Evolutionary conservation across 768 basidiomycete genomes (phyloP).

Genomic region (Leccinellum albellum): DNA sequence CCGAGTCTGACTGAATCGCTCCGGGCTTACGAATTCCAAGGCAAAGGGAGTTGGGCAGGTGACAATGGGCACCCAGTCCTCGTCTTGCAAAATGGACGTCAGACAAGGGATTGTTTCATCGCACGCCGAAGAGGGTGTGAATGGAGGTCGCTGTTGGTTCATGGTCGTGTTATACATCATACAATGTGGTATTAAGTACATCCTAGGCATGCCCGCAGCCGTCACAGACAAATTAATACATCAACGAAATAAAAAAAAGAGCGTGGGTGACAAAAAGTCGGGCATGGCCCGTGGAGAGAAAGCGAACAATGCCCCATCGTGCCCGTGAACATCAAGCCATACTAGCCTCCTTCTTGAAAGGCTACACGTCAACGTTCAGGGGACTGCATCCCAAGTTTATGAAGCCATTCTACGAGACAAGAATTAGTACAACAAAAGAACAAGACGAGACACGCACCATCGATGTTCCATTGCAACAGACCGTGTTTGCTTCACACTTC

Average conservation of each 20-base stretch:
- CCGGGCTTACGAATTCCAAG: constrained; percentile 40
- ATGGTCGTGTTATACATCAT: not conserved
- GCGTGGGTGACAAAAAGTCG: constrained; percentile 20
- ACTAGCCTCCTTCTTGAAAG: constrained; percentile 2
- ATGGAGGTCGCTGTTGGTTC: constrained; percentile 17
- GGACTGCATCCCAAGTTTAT: constrained; percentile 27
- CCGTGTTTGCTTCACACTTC: constrained; percentile 14
- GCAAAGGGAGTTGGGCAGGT: constrained; percentile 42
- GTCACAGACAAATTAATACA: constrained; percentile 12
- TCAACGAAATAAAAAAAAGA: constrained; percentile 24
- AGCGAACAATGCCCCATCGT: constrained; percentile 14
- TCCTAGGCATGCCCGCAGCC: constrained; percentile 12
- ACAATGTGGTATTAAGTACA: constrained; percentile 15
- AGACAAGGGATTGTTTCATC: not conserved
- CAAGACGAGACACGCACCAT: constrained; percentile 9
- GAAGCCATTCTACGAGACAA: constrained; percentile 16
- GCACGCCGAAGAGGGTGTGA: constrained; percentile 20
- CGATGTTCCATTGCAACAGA: constrained; percentile 22
- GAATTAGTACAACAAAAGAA: too few species aligned
- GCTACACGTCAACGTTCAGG: constrained; percentile 1
- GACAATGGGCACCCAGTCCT: constrained; percentile 34
- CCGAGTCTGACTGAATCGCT: not conserved
- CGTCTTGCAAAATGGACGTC: constrained; percentile 5
- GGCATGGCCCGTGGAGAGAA: constrained; percentile 10
- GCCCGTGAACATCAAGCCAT: not conserved